phyloP scores from a whole-genome alignment of 495 filamentous ascomycete species.

The Xylaria curta region DNA sequence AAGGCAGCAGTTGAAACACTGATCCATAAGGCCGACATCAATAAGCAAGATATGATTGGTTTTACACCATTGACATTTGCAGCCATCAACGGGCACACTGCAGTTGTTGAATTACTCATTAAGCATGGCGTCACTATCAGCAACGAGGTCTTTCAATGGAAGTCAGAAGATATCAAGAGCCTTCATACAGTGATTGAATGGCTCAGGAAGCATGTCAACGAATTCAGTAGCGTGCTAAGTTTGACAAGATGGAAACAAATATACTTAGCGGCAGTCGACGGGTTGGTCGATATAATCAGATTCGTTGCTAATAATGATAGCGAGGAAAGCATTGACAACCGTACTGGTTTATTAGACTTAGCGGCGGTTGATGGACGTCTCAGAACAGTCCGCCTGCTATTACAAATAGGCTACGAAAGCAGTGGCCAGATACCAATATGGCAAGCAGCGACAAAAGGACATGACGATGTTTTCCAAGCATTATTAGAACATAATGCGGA shows the following conservation, averaged over 20 bases:
- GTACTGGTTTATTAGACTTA: not conserved
- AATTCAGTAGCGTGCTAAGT: not conserved
- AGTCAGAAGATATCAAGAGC: not conserved
- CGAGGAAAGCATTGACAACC: not conserved
- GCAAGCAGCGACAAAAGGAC: not conserved
- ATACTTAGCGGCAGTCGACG: slow-evolving; percentile 2
- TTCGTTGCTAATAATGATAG: not conserved
- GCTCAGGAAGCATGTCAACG: not conserved
- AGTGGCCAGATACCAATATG: not conserved
- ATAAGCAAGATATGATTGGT: not conserved
- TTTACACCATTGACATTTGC: not conserved
- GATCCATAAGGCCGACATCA: not conserved
- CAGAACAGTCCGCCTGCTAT: not conserved
- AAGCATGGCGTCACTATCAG: not conserved
- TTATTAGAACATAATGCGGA: not conserved
- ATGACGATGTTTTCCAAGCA: not conserved
- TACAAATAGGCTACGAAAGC: not conserved
- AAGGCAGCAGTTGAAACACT: not conserved
- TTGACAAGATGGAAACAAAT: not conserved
- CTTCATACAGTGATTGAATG: not conserved
- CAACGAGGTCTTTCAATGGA: not conserved
- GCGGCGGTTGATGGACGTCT: not conserved
- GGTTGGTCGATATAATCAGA: not conserved
- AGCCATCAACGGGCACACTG: not conserved
- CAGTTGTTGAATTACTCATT: not conserved